A percentile compares a stretch with the other conserved stretches of the same genome.
These are phyloP conservation scores for Lodderomyces elongisporus DNA, from an alignment of 1,139 yeast species.

Conservation along the genomic window DNA sequence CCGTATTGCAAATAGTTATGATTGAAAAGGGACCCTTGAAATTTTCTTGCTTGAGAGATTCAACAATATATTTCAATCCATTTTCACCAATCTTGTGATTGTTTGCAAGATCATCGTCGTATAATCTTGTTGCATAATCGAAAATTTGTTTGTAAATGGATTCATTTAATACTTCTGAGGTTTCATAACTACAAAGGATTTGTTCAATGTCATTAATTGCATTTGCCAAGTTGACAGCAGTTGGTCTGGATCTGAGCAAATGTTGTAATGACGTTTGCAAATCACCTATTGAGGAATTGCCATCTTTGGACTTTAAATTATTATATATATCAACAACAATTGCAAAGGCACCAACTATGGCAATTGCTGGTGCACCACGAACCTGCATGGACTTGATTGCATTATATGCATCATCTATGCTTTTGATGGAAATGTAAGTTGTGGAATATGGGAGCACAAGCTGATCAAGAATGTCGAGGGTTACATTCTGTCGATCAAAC, in stretches of 20 bases:
- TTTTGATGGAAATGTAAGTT: slow-evolving; percentile 53
- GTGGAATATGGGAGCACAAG: slow-evolving; percentile 76
- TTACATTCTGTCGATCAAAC: slow-evolving; percentile 45
- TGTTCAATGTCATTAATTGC: slow-evolving; percentile 60
- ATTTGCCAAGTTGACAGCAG: slow-evolving; percentile 88
- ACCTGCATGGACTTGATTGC: slow-evolving; percentile 91
- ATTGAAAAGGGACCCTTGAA: slow-evolving; percentile 70
- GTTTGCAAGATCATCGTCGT: slow-evolving; percentile 71
- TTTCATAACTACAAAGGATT: slow-evolving; percentile 15
- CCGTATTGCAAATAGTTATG: slow-evolving; percentile 81
- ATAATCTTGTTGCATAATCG: slow-evolving; percentile 53
- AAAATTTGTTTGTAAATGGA: slow-evolving; percentile 36
- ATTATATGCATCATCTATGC: slow-evolving; percentile 67
- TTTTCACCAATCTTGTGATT: slow-evolving; percentile 74
- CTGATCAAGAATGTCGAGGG: slow-evolving; percentile 72
- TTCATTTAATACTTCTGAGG: slow-evolving; percentile 15
- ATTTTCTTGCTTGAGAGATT: slow-evolving; percentile 40
- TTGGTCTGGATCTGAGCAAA: slow-evolving; percentile 78
- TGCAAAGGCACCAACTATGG: slow-evolving; percentile 86
- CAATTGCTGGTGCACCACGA: slow-evolving; percentile 98
- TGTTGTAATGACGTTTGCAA: slow-evolving; percentile 52
- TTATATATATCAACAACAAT: slow-evolving; percentile 63
- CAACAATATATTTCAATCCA: slow-evolving; percentile 67
- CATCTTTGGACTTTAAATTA: slow-evolving; percentile 3
- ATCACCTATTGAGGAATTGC: slow-evolving; percentile 16